Conservation (phyloP, 208 protist species). For the Trypanosoma boissoni region DNA sequence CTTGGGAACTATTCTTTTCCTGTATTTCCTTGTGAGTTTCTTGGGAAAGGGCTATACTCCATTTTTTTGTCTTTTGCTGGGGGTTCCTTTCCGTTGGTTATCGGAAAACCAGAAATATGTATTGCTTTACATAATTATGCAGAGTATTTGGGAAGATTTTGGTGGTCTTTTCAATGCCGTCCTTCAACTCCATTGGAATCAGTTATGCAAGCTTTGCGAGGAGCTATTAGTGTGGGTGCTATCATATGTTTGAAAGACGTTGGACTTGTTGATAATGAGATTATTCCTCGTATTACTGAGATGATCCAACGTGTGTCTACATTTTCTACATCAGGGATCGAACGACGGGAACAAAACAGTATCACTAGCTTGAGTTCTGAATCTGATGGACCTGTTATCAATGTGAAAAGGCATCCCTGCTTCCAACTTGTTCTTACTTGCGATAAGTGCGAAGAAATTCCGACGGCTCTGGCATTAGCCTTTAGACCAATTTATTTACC, state of each 20-base stretch:
- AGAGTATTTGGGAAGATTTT: constrained; percentile 57
- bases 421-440: constrained; percentile 46
- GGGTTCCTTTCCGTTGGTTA: constrained; percentile 18
- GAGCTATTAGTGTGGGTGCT: constrained; percentile 54
- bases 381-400: constrained; percentile 19
- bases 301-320: constrained; percentile 15
- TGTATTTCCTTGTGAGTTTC: constrained; percentile 38
- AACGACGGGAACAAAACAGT: not conserved
- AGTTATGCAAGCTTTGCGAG: constrained; percentile 46
- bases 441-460: constrained; percentile 22
- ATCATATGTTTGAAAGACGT: constrained; percentile 61
- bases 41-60: constrained; percentile 28
- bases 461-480: constrained; percentile 28
- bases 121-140: constrained; percentile 21
- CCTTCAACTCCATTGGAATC: constrained; percentile 29
- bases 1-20: constrained; percentile 53
- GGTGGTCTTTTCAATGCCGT: constrained; percentile 54
- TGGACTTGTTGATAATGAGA: constrained; percentile 30
- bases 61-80: constrained; percentile 23
- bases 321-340: constrained; percentile 10
- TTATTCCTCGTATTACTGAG: constrained; percentile 25
- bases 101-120: constrained; percentile 4
- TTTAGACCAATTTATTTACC: constrained; percentile 50
- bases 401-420: constrained; percentile 22
- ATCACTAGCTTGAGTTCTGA: constrained; percentile 29